These are phyloP conservation scores for Calonectria hongkongensis DNA, from an alignment of 2,329 filamentous ascomycete species.

Conservation along the genomic window DNA sequence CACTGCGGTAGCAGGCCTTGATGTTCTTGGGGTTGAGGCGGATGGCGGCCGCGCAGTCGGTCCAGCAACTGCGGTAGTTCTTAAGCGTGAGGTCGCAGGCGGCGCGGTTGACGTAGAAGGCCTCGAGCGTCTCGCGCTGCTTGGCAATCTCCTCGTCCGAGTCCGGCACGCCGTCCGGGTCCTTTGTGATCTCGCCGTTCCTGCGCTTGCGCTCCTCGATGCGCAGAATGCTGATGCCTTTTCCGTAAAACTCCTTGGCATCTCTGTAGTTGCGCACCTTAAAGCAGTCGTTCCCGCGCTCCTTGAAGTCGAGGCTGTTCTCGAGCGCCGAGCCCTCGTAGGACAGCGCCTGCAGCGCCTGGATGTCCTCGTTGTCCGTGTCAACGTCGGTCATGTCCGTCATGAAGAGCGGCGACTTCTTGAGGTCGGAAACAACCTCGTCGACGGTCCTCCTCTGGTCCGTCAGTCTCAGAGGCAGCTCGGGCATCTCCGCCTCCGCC, in stretches of 20 bases:
- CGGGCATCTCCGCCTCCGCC: slow-evolving; percentile 60
- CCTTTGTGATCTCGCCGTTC: slow-evolving; percentile 59
- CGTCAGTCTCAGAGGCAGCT: slow-evolving; percentile 67
- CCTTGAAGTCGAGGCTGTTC: slow-evolving; percentile 88
- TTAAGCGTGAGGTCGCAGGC: slow-evolving; percentile 91
- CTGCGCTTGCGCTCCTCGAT: slow-evolving; percentile 76
- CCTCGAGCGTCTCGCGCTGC: slow-evolving; percentile 81
- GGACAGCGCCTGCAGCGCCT: slow-evolving; percentile 91
- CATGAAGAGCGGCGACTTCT: slow-evolving; percentile 92
- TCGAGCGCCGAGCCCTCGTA: slow-evolving; percentile 94
- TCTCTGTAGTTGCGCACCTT: slow-evolving; percentile 83
- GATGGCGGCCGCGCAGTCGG: slow-evolving; percentile 88
- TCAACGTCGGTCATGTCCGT: slow-evolving; percentile 88
- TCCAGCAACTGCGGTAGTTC: slow-evolving; percentile 91
- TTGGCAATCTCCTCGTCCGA: slow-evolving; percentile 74
- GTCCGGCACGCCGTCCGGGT: slow-evolving; percentile 57
- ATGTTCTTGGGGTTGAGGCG: slow-evolving; percentile 86
- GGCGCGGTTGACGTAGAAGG: slow-evolving; percentile 89
- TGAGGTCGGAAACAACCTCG: slow-evolving; percentile 74
- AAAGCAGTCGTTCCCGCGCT: slow-evolving; percentile 94
- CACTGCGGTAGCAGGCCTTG: slow-evolving; percentile 93
- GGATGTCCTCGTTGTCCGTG: slow-evolving; percentile 87
- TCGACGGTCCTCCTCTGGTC: slow-evolving; percentile 68
- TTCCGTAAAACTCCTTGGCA: slow-evolving; percentile 93
- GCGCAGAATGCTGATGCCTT: slow-evolving; percentile 85